Conservation (phyloP, 1,284 basidiomycete species). For the Cutaneotrichosporon curvatum region DNA sequence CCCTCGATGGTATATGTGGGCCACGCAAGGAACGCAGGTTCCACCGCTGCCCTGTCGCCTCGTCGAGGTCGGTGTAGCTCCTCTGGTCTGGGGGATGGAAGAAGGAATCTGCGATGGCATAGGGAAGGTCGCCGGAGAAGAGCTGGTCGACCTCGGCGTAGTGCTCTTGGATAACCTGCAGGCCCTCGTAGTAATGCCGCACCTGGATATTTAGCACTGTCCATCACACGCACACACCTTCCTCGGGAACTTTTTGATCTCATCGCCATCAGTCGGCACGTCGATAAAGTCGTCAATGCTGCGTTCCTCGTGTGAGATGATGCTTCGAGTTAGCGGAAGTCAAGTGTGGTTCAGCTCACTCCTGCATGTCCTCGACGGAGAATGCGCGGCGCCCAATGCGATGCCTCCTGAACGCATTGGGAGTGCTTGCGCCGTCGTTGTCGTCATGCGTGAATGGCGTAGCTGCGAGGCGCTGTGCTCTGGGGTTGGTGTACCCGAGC, state of each 20-base stretch:
- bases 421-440: not conserved
- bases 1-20: no score
- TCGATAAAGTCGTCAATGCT: conserved; percentile 27
- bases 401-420: conserved; percentile 7
- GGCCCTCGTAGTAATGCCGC: conserved; percentile 37
- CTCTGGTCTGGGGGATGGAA: not conserved
- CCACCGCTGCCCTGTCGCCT: conserved; percentile 9
- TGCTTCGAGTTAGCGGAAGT: conserved; percentile 9
- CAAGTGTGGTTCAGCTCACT: not conserved
- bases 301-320: conserved; percentile 30
- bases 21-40: no score
- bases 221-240: conserved; percentile 28
- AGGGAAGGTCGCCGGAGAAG: conserved; percentile 39
- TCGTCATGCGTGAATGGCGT: not conserved
- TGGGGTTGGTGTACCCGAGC: conserved; percentile 11
- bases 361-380: conserved; percentile 10
- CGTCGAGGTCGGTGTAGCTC: not conserved
- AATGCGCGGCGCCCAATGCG: conserved; percentile 6
- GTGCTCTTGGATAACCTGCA: conserved; percentile 32
- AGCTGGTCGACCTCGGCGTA: conserved; percentile 44
- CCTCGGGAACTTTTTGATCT: conserved; percentile 32
- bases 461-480: conserved; percentile 1
- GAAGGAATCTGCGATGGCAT: conserved; percentile 39
- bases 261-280: conserved; percentile 28
- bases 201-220: conserved; percentile 22